Base-by-base conservation (phyloP, 2,329 filamentous ascomycete genomes). In the Colletotrichum australisinense region DNA sequence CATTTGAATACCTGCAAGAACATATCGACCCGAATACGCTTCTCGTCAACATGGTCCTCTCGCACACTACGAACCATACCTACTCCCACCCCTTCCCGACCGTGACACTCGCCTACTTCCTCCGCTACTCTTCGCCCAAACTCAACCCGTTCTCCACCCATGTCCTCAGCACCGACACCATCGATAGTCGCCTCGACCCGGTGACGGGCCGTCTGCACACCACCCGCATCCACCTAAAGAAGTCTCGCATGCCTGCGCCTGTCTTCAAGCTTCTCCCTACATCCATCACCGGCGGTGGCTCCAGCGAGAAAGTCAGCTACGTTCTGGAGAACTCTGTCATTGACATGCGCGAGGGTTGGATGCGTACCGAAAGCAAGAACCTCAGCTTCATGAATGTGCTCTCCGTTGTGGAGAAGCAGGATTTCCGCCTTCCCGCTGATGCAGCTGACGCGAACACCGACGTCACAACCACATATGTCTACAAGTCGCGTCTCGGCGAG, bases 41-140 rank as follows among this genome's bases (percentile, higher is more conserved):
- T 19, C 32, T 24, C 42, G 80, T 75, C 79, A 88, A 80, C 69
- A 91, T 91, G 89, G 89, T 91, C 75, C 88, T 91, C 83, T 90
- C 88, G 7, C 89, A 91, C 82, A 90, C 89, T 67, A 91, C 90
- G 78, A 91, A 89, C 83, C 93, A 94, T 82, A 90, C 88, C 79
- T 95, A 95, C 87, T 88, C 92, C 76, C 94, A 96, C 83, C 92
- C 93, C 62, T 96, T 96, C 85, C 92, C 93, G 75, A 94, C 94
- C 81, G 94, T 97, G 75, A 95, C 94, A 62, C 92, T 97, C 82
- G 94, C 94, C 84, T 97, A 95, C 88, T 97, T 96, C 84, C 92
- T 97, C 63, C 93, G 94, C 76, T 97, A 97, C 84, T 95, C 93
- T 73, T 90, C 88, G 5, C 88, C 89, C 35, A 86, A 90, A 76